Evolutionary conservation across 139 green algal genomes (phyloP), one percentile per base, ranked within the genome.

Genomic region (Desmodesmus armatus): DNA sequence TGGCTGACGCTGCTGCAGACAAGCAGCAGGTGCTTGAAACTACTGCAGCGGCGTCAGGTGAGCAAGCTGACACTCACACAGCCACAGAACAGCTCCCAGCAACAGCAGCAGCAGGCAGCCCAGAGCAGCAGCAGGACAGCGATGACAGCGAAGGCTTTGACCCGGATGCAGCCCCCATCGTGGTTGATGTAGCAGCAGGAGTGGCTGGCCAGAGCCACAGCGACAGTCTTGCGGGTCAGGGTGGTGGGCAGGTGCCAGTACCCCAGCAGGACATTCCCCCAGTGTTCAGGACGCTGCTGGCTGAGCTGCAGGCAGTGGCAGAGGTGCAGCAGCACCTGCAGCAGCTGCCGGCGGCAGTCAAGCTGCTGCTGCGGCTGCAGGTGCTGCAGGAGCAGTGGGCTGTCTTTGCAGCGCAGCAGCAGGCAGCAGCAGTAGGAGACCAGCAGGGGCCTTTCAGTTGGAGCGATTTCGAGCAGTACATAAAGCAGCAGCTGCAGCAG

Each of bases 341-440:
- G 51, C 37, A 82, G 51, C 49, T 84, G 73, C 72, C 65, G 0
- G 31, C 35, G 27, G 78, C 60, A 3, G 17, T 87, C 17, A 53
- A 49, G 17, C 23, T 85, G 41, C n/a, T 35, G 2, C 39, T 85
- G 19, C 58, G 86, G 53, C 35, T 79, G 77, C 40, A 85, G 69
- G 72, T 88, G 27, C 81, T 83, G n/a, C 75, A 81, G 3, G 60
- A 85, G 31, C 88, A 93, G 69, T 92, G 87, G 87, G 71, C 69
- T 31, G 44, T 55, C n/a, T 80, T 92, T 65, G 65, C 78, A 19
- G 81, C 70, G 71, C 43, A 69, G 80, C 88, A 92, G 80, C 37
- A 66, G 44, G 88, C 83, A 7, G 88, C 90, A 1, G 88, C 77
- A 25, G 77, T 49, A 11, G 62, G 60, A 2, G 83, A 55, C 0